Percentiles rank a stretch among this genome's conserved stretches.
These are phyloP conservation scores for Pythium dissotocum DNA, from an alignment of 352 stramenopile genomes.

Conservation along the genomic window DNA sequence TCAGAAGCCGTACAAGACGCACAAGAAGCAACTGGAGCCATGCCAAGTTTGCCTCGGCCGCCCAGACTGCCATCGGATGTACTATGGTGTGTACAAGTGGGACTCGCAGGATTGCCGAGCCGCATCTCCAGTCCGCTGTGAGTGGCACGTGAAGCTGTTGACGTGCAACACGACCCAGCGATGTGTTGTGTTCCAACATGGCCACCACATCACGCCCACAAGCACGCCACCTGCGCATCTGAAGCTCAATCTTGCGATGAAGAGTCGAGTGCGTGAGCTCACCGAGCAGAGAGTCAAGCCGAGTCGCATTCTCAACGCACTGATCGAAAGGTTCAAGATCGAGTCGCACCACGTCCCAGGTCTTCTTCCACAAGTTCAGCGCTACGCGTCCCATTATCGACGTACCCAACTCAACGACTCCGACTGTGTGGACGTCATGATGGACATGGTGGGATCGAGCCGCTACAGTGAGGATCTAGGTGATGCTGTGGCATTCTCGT, in stretches of 20 bases:
- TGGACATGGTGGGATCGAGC: background rate
- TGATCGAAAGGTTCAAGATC: constrained; percentile 6
- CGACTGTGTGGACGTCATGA: background rate
- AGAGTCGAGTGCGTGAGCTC: constrained; percentile 1
- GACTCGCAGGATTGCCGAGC: constrained; percentile 1
- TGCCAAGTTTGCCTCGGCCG: constrained; percentile 1
- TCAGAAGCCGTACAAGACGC: background rate
- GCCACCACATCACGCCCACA: background rate
- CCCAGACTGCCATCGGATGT: background rate
- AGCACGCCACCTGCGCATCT: background rate
- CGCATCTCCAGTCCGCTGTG: background rate
- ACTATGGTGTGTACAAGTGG: constrained; percentile 5
- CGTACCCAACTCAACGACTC: background rate
- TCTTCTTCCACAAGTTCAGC: background rate
- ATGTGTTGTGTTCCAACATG: constrained; percentile 4
- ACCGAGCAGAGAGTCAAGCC: background rate
- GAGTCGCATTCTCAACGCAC: constrained; percentile 7
- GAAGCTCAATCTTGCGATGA: constrained; percentile 1
- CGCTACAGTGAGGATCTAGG: background rate
- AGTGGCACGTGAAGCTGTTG: constrained; percentile 7
- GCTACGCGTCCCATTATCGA: background rate
- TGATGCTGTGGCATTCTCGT: background rate
- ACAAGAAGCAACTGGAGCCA: background rate
- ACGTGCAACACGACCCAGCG: background rate
- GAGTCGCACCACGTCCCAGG: background rate